Evolutionary conservation across 1,284 basidiomycete species (phyloP), one percentile per base, ranked within the genome.

Genomic region (Cutaneotrichosporon sp.): DNA sequence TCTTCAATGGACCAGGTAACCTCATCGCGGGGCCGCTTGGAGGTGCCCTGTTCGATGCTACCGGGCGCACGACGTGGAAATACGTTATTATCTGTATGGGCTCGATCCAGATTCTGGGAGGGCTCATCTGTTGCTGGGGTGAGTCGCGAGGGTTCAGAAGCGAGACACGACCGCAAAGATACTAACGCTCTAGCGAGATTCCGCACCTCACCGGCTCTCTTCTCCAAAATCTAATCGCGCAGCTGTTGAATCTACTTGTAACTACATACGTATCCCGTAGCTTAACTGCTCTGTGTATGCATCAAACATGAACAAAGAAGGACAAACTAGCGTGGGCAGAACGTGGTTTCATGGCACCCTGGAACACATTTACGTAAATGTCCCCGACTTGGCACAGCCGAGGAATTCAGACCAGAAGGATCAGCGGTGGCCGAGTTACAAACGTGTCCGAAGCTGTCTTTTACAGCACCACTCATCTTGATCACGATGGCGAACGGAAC

Each of bases 1-100:
- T 57, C 3, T 57, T 57, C 37, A 54, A 51, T 34, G 47, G 48
- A 1, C 55, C 55, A 0, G 55, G 55, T 6, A 57, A 47, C 41
- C 46, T 57, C 27, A 41, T 54, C 25, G 29, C 46, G 0, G 55
- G 52, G 0, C 49, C 55, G 1, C 32, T 57, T 10, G 55, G 52
- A n/a, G 55, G 55, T 4, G 55, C 52, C 2, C 46, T 57, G 7
- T 51, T 35, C 32, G 55, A 57, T 19, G 44, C 44, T 3, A 50
- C 37, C 2, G 51, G 55, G 1, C 26, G 27, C 7, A 39, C 50
- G 4, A 45, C 27, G 1, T 51, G 46, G 38, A 55, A 55, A 45
- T 48, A 34, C 14, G 35, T 44, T 22, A 57, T 54, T 8, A 42
- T 57, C n/a, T 16, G 22, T 7, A 51, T 53, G 41, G 54, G 43